phyloP scores from a whole-genome alignment of 352 stramenopile species.

The Phytophthora europaea region DNA sequence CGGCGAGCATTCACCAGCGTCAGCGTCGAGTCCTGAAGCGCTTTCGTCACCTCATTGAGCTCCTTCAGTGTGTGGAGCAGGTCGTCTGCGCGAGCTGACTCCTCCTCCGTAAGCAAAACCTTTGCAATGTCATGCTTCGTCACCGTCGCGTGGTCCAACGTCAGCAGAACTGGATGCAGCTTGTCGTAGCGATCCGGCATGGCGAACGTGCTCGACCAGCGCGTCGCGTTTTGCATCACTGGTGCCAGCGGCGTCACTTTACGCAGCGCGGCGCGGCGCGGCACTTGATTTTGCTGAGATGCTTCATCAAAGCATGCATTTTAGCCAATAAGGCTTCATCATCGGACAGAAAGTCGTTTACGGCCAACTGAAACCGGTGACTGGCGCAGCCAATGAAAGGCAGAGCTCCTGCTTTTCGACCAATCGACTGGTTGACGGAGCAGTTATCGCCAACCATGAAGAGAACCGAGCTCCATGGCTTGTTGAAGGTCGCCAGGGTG shows the following conservation, averaged over 20 bases:
- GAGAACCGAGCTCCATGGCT: background rate
- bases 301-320: slow-evolving; percentile 2
- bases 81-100: background rate
- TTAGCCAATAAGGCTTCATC: background rate
- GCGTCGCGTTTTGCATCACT: slow-evolving; percentile 1
- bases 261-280: background rate
- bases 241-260: slow-evolving; percentile 1
- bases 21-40: background rate
- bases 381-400: slow-evolving; percentile 14
- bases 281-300: background rate
- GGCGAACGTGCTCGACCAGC: background rate
- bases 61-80: background rate
- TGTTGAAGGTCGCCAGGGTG: background rate
- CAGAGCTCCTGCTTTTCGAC: background rate
- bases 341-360: slow-evolving; percentile 1
- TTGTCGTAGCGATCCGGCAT: background rate
- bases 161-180: background rate
- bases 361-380: slow-evolving; percentile 7
- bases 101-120: background rate
- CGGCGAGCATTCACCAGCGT: background rate
- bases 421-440: slow-evolving; percentile 1
- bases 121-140: background rate
- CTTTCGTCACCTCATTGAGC: background rate
- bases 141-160: background rate
- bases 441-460: slow-evolving; percentile 16